Conservation (phyloP, 2,329 filamentous ascomycete genomes). For the Aureobasidium leucospermi region DNA sequence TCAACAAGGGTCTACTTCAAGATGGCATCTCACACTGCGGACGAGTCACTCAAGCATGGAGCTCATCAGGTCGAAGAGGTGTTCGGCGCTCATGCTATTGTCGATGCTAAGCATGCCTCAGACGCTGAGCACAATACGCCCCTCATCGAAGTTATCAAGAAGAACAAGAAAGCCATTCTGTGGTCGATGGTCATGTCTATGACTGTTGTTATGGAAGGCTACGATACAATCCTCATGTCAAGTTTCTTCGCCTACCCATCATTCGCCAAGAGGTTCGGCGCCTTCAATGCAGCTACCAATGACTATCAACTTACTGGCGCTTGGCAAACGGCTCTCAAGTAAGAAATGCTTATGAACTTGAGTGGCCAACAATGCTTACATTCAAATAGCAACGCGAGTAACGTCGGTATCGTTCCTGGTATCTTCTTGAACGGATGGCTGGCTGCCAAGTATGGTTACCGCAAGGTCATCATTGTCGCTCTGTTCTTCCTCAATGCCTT, state of each 20-base stretch:
- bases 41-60: slow-evolving; percentile 12
- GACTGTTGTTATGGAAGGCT: slow-evolving; percentile 54
- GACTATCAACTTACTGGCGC: slow-evolving; percentile 2
- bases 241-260: slow-evolving; percentile 30
- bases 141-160: slow-evolving; percentile 7
- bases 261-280: slow-evolving; percentile 5
- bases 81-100: slow-evolving; percentile 6
- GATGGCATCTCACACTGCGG: slow-evolving; percentile 7
- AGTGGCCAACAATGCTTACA: neutral
- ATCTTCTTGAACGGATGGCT: slow-evolving; percentile 36
- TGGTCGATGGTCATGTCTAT: slow-evolving; percentile 56
- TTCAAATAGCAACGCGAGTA: slow-evolving; percentile 35
- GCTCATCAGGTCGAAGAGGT: slow-evolving; percentile 9
- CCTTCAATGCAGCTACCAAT: neutral
- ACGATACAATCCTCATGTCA: slow-evolving; percentile 59
- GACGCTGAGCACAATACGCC: slow-evolving; percentile 7
- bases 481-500: slow-evolving; percentile 29
- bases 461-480: slow-evolving; percentile 9
- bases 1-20: neutral
- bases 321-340: slow-evolving; percentile 11
- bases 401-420: slow-evolving; percentile 49
- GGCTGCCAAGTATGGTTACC: slow-evolving; percentile 22
- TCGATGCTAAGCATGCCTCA: slow-evolving; percentile 5
- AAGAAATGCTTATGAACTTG: slow-evolving; percentile 43
- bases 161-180: slow-evolving; percentile 36